A percentile compares a stretch with the other conserved stretches of the same genome.
These are phyloP conservation scores for Eimeria maxima DNA, from an alignment of 169 alveolate genomes.

Conservation along the genomic window DNA sequence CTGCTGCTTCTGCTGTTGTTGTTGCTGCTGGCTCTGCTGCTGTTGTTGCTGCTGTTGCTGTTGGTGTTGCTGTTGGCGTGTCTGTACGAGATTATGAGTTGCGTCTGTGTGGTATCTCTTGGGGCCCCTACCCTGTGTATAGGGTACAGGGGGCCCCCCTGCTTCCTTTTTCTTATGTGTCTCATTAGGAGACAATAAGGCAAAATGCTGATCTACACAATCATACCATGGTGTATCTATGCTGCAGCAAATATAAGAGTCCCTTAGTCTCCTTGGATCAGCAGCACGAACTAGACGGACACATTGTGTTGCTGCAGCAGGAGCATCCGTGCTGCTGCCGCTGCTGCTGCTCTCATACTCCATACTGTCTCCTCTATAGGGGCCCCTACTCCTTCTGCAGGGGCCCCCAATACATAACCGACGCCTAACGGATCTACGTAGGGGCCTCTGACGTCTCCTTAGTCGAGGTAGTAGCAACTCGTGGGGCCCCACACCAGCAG, in stretches of 20 bases:
- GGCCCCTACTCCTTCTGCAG: not conserved
- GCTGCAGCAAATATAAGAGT: slow-evolving; percentile 18
- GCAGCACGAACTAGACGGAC: slow-evolving; percentile 10
- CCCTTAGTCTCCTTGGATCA: not conserved
- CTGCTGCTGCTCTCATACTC: not conserved
- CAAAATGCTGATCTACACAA: slow-evolving; percentile 24
- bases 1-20: not conserved
- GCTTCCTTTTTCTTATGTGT: not conserved
- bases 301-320: slow-evolving; percentile 12
- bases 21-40: not conserved
- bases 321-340: slow-evolving; percentile 29
- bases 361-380: too few relatives aligned
- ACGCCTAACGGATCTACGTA: not conserved
- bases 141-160: not conserved
- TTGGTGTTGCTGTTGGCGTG: not conserved
- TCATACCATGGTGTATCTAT: slow-evolving; percentile 13
- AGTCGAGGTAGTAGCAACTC: not conserved
- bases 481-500: not conserved
- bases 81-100: not conserved
- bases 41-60: not conserved
- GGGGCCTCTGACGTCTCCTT: not conserved
- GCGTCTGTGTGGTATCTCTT: not conserved
- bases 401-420: not conserved
- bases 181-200: not conserved
- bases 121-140: not conserved